Percentiles rank a stretch among this genome's conserved stretches.
phyloP scores from a whole-genome alignment of 2,329 filamentous ascomycete genomes.

The Cytospora chrysosperma region DNA sequence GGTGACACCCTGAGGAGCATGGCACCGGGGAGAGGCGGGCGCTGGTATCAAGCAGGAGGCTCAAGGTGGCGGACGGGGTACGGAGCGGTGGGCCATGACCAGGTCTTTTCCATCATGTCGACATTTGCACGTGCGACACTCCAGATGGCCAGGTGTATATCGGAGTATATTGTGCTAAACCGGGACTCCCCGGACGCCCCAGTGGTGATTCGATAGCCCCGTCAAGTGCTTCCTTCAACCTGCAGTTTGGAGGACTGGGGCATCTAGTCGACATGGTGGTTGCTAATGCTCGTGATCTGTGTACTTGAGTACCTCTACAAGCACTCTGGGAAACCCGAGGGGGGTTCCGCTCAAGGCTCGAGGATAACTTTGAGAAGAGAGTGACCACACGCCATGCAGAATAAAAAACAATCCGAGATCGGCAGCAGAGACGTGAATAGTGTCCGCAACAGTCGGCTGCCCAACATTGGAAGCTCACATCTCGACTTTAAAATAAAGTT shows the following conservation, averaged over 20 bases:
- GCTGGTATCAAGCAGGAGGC: constrained; percentile 5
- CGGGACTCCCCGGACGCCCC: too few relatives aligned
- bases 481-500: constrained; percentile 16
- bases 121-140: not conserved
- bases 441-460: not conserved
- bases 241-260: too few relatives aligned
- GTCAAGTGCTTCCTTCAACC: not conserved
- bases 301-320: not conserved
- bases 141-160: not conserved
- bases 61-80: constrained; percentile 11
- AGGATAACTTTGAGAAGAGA: too few relatives aligned
- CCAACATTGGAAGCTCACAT: not conserved
- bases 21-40: constrained; percentile 6
- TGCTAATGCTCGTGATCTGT: too few relatives aligned
- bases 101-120: not conserved
- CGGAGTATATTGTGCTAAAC: not conserved
- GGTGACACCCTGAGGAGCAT: not conserved
- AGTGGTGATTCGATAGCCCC: not conserved
- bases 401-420: constrained; percentile 17
- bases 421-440: not conserved
- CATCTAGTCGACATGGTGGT: too few relatives aligned
- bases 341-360: not conserved
- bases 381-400: not conserved
- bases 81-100: constrained; percentile 7
- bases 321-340: not conserved